These are phyloP conservation scores for Metarhizium humberi DNA, from an alignment of 2,329 filamentous ascomycete genomes.

Conservation along the genomic window DNA sequence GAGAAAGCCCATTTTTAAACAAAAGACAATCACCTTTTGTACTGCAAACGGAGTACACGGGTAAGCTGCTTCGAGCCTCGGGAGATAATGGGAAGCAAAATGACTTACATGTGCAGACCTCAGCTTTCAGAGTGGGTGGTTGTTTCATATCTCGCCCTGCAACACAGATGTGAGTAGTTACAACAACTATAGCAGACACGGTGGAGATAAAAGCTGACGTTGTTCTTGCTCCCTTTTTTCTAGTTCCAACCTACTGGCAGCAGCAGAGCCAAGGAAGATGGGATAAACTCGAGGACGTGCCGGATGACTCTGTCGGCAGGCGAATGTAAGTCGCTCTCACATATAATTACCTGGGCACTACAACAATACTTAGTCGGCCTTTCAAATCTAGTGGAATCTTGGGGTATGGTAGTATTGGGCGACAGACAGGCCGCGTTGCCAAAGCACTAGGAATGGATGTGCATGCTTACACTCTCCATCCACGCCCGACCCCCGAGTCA, in stretches of 20 bases:
- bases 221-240: too few relatives aligned
- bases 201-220: too few relatives aligned
- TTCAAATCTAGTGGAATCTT: slow-evolving; percentile 23
- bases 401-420: slow-evolving; percentile 36
- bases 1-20: not conserved
- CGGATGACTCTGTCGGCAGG: not conserved
- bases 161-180: not conserved
- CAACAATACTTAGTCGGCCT: too few relatives aligned
- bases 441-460: slow-evolving; percentile 57
- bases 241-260: not conserved
- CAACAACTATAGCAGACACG: too few relatives aligned
- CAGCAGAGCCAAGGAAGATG: not conserved
- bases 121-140: not conserved
- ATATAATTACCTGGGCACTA: too few relatives aligned
- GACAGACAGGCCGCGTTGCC: slow-evolving; percentile 36
- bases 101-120: not conserved
- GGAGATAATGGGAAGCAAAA: not conserved
- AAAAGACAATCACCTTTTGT: not conserved
- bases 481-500: slow-evolving; percentile 48
- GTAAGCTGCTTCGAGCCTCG: not conserved
- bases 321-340: not conserved
- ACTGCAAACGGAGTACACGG: not conserved
- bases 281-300: not conserved
- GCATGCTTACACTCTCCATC: slow-evolving; percentile 56
- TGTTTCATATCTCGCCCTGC: not conserved